Evolutionary conservation across 495 filamentous ascomycete genomes (phyloP), one percentile per base, ranked within the genome.

Genomic region (Patellaria atrata): DNA sequence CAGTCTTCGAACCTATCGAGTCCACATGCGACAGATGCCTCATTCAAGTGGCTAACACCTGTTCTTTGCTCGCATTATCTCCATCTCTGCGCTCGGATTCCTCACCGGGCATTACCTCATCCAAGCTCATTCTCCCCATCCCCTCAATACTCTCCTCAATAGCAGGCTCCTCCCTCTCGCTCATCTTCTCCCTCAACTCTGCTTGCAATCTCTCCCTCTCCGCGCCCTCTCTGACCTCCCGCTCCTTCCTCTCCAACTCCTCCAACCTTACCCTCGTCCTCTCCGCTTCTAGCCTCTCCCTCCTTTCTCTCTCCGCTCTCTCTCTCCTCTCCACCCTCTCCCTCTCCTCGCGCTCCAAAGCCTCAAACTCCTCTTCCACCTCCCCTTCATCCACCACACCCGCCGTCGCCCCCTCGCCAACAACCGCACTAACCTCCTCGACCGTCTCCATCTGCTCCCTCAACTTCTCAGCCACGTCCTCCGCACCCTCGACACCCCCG

Each of bases 321-420:
- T 64, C 43, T 76, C 69, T 31, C 53, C 66, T 64, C 43, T 76
- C 69, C 31, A 53, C 56, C 41, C 63, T 68, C 51, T 63, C 57
- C 53, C 58, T 63, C 57, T 83, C 74, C 43, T 71, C 71, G 23
- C 53, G 63, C 57, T 91, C 72, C 60, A 97, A 50, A 7, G 65
- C 74, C 45, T 80, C 75, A 18, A 94, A 64, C 62, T 94, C 89
- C 26, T 85, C 82, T 37, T 94, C 86, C 33, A 94, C 73, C 54
- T 89, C 86, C 12, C 48, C 61, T 52, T 94, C 89, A 50, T 93
- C 85, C 33, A 85, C 64, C 11, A 57, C 65, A 16, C 47, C 60
- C 10, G 53, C 58, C 3, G 45, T 53, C 1, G 59, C 61, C 19
- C 52, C 60, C 47, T 85, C 79, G 16, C 72, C 71, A 39, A 93